Conservation (phyloP, 2,329 filamentous ascomycete species). For the Fusarium sp. region DNA sequence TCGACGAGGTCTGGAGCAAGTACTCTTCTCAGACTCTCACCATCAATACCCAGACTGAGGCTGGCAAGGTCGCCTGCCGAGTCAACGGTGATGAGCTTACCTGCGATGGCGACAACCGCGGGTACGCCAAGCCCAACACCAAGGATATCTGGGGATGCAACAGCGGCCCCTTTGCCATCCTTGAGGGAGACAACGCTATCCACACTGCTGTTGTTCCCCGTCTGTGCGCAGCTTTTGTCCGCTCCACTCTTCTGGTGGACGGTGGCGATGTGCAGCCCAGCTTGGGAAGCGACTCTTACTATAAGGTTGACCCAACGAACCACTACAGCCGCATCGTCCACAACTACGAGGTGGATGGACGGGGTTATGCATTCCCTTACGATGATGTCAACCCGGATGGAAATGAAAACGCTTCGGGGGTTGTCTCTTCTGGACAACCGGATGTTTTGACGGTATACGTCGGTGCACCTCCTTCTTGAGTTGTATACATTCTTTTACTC, state of each 20-base stretch:
- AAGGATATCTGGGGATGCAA: constrained; percentile 68
- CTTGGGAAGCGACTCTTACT: constrained; percentile 58
- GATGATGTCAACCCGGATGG: constrained; percentile 76
- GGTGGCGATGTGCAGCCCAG: constrained; percentile 65
- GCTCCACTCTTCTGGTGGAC: constrained; percentile 62
- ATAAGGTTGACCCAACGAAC: constrained; percentile 60
- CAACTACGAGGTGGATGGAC: constrained; percentile 70
- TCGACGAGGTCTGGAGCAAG: constrained; percentile 63
- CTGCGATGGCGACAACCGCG: constrained; percentile 61
- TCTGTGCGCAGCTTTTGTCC: constrained; percentile 67
- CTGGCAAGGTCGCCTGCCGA: constrained; percentile 59
- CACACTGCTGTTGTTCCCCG: constrained; percentile 63
- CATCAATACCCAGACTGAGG: constrained; percentile 60
- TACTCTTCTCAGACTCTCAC: constrained; percentile 57
- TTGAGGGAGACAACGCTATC: constrained; percentile 55
- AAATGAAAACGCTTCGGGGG: constrained; percentile 65
- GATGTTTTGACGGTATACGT: constrained; percentile 50
- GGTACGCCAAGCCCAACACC: constrained; percentile 60
- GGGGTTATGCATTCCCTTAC: constrained; percentile 78
- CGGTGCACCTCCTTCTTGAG: constrained; percentile 36
- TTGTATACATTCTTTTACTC: not conserved
- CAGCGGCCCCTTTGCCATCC: constrained; percentile 62
- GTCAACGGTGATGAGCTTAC: constrained; percentile 54
- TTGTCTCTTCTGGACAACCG: constrained; percentile 47
- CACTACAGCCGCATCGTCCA: constrained; percentile 76